Base-by-base conservation (phyloP, 73 alveolate species). In the Stentor roeselii region DNA sequence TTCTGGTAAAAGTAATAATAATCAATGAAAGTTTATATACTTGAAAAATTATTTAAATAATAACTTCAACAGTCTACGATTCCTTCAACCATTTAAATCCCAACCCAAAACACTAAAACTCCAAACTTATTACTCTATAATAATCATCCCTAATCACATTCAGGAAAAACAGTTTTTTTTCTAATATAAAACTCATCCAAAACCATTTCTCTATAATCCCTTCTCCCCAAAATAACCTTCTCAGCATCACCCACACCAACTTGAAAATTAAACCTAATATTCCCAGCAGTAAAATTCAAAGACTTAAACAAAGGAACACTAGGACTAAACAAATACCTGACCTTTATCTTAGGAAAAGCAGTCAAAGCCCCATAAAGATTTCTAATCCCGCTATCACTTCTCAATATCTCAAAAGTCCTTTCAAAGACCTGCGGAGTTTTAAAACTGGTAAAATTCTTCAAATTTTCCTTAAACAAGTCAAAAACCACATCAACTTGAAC, bases 271-370 rank as follows among this genome's bases (percentile, higher is more conserved):
- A 50, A 50, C 67, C 21, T 21, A 50, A 50, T 50, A 6, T 6
- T 21, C 21, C 36, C 77, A 32, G 60, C 75, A 11, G 67, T 50
- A 86, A 34, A 42, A 38, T 76, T 38, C 59, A 67, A 67, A 1
- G 67, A 32, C 2, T 36, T 30, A 0, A 83, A 31, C 27, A 86
- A 36, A 75, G 31, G 59, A 59, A 59, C 78, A 0, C 80, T 40
- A 59, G 91, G 87, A 34, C 37, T 60, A 4, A 86, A 3, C 2
- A 42, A 40, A 42, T 86, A 86, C 37, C 80, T 67, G 41, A 27
- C 21, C 27, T 67, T 67, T 1, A 67, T 40, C 14, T 67, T 67
- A 27, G 80, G 80, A 21, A 15, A 67, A 21, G 80, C 80, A 27
- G 37, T 67, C 0, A 67, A 30, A 0, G 80, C 80, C 1, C 34